Conservation (phyloP, 192 early-diverging fungal genomes). For the Phycomyces blakesleeanus region DNA sequence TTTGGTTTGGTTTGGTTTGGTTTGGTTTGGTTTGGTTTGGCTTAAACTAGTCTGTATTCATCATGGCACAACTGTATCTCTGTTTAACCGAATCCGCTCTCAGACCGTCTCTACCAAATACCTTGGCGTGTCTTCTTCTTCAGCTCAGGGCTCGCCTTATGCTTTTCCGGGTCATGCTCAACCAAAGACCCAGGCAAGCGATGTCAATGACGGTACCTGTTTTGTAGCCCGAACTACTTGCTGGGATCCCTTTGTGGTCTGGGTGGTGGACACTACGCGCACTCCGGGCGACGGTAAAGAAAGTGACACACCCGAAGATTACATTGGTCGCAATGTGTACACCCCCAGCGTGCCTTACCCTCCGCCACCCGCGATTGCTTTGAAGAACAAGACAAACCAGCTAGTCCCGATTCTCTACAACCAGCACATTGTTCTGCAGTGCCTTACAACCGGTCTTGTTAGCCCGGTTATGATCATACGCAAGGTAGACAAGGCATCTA, state of each 20-base stretch:
- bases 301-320: constrained; percentile 39
- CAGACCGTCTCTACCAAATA: constrained; percentile 91
- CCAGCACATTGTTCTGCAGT: constrained; percentile 83
- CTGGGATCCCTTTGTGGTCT: constrained; percentile 90
- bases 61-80: constrained; percentile 79
- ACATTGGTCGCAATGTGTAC: constrained; percentile 38
- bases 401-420: constrained; percentile 81
- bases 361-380: constrained; percentile 71
- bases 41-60: constrained; percentile 81
- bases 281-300: constrained; percentile 44
- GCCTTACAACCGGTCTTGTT: constrained; percentile 81
- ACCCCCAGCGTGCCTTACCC: constrained; percentile 53
- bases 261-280: constrained; percentile 69
- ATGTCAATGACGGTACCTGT: constrained; percentile 48
- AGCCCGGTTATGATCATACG: constrained; percentile 79
- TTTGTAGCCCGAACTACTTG: constrained; percentile 70
- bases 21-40: too few relatives aligned
- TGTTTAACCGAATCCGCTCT: constrained; percentile 87
- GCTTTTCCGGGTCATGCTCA: constrained; percentile 27
- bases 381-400: constrained; percentile 55
- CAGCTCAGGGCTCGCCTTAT: constrained; percentile 29
- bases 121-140: constrained; percentile 53
- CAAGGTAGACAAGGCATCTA: constrained; percentile 80
- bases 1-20: too few relatives aligned
- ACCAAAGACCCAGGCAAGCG: not conserved